phyloP scores from a whole-genome alignment of 1,284 basidiomycete genomes.

The Naganishia cerealis region DNA sequence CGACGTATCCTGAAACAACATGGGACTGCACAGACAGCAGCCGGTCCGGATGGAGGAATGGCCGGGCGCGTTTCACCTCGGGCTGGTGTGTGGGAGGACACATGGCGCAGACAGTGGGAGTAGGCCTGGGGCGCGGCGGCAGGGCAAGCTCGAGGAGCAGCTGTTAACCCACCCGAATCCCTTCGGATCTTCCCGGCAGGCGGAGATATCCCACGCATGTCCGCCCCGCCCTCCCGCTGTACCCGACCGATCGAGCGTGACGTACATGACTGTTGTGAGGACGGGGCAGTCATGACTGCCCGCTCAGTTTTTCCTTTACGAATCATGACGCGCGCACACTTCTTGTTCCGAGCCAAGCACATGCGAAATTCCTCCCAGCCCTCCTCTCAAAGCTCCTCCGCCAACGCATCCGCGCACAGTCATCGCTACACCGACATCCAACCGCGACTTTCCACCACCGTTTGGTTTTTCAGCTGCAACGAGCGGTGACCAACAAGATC shows the following conservation, averaged over 20 bases:
- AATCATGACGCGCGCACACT: neutral
- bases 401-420: neutral
- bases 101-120: too few species aligned
- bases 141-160: too few species aligned
- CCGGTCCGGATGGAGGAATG: slow-evolving; percentile 43
- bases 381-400: too few species aligned
- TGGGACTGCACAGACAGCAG: slow-evolving; percentile 78
- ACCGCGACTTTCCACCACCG: neutral
- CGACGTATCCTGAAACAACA: slow-evolving; percentile 93
- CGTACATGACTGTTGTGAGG: slow-evolving; percentile 11
- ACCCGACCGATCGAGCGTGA: neutral
- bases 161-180: slow-evolving; percentile 6
- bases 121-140: too few species aligned
- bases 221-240: too few species aligned
- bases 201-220: too few species aligned
- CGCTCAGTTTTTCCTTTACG: slow-evolving; percentile 4
- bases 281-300: slow-evolving; percentile 25
- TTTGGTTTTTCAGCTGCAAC: neutral
- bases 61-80: slow-evolving; percentile 10
- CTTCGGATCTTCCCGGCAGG: neutral
- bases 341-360: neutral
- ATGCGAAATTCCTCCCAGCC: too few species aligned
- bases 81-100: too few species aligned
- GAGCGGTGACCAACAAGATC: neutral
- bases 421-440: neutral